Conservation (phyloP, 352 stramenopile species). For the Globisporangium emineosum region DNA sequence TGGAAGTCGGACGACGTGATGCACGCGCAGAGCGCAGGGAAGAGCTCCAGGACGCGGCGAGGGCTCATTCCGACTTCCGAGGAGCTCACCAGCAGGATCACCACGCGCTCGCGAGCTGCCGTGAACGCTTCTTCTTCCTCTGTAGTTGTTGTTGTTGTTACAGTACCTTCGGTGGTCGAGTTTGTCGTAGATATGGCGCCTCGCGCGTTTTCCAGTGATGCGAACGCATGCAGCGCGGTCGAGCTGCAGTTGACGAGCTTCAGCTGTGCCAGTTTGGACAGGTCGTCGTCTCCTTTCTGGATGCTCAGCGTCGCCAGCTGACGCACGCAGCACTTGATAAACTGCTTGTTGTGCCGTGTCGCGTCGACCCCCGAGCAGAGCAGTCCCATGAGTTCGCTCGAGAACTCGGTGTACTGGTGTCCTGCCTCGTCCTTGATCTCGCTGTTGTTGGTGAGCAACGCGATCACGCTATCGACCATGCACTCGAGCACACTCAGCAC, state of each 20-base stretch:
- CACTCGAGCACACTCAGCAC: slow-evolving; percentile 76
- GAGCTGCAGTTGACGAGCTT: slow-evolving; percentile 65
- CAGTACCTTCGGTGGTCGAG: neutral
- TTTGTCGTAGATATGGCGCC: neutral
- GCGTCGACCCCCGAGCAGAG: slow-evolving; percentile 63
- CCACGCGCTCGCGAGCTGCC: slow-evolving; percentile 54
- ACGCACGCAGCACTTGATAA: slow-evolving; percentile 72
- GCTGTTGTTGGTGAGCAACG: slow-evolving; percentile 35
- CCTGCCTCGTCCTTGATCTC: slow-evolving; percentile 21
- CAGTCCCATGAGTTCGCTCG: slow-evolving; percentile 47
- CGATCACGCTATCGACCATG: slow-evolving; percentile 67
- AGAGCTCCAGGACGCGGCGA: slow-evolving; percentile 68
- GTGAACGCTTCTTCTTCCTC: slow-evolving; percentile 9
- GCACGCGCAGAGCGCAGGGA: slow-evolving; percentile 68
- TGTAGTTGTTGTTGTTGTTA: neutral
- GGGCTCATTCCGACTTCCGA: slow-evolving; percentile 51
- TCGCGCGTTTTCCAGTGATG: slow-evolving; percentile 31
- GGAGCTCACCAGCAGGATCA: slow-evolving; percentile 60
- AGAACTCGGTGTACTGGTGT: slow-evolving; percentile 36
- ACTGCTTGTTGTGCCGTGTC: slow-evolving; percentile 45
- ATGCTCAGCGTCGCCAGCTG: slow-evolving; percentile 75
- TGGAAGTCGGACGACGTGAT: slow-evolving; percentile 66
- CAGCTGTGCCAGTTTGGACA: slow-evolving; percentile 42
- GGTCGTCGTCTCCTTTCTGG: slow-evolving; percentile 45
- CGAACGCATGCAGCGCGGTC: slow-evolving; percentile 43